A percentile compares a stretch with the other conserved stretches of the same genome.
These are phyloP conservation scores for Prunus persica DNA, from an alignment of 306 rosid species.

Conservation along the genomic window Prunus_persica_NCBIv2 NC_034015.1:9565501-9566000, in stretches of 20 bases:
- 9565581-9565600: background rate
- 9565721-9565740: slow-evolving; percentile 37
- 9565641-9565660: too few relatives aligned
- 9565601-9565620: background rate
- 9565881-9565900: background rate
- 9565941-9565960: background rate
- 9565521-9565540: slow-evolving; percentile 90
- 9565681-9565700: background rate
- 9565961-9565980: background rate
- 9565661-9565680: background rate
- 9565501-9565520: slow-evolving; percentile 95
- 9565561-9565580: background rate
- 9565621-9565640: too few relatives aligned
- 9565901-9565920: background rate
- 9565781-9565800: slow-evolving; percentile 72
- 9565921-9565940: background rate
- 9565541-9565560: slow-evolving; percentile 7
- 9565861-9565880: background rate
- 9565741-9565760: slow-evolving; percentile 90
- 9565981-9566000: background rate
- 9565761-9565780: slow-evolving; percentile 77
- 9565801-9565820: slow-evolving; percentile 89
- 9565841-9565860: slow-evolving; percentile 11
- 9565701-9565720: background rate
- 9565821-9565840: slow-evolving; percentile 64